A percentile compares a stretch with the other conserved stretches of the same genome.
These are phyloP conservation scores for Saturnispora silvae DNA, from an alignment of 805 yeast genomes.

Conservation along the genomic window DNA sequence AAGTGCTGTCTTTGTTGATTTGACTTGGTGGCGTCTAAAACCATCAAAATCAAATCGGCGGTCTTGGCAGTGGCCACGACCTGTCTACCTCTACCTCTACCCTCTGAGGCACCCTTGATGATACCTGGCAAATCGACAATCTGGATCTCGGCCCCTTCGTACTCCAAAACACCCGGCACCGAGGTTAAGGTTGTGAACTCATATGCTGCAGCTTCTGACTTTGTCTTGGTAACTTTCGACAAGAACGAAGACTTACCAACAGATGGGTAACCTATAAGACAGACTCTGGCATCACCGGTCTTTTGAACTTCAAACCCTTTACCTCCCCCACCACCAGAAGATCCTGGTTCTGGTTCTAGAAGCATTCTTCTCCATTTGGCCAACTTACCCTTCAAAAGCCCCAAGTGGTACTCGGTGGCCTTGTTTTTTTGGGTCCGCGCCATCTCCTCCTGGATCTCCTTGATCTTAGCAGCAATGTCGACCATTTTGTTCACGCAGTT, in stretches of 20 bases:
- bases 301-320: conserved; percentile 90
- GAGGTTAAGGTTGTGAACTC: conserved; percentile 95
- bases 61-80: conserved; percentile 95
- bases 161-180: conserved; percentile 90
- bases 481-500: conserved; percentile 18
- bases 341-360: conserved; percentile 78
- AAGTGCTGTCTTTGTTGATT: conserved; percentile 78
- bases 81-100: conserved; percentile 96
- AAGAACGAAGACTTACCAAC: conserved; percentile 93
- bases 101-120: conserved; percentile 92
- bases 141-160: conserved; percentile 95
- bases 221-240: conserved; percentile 83
- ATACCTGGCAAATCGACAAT: conserved; percentile 97
- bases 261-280: conserved; percentile 92
- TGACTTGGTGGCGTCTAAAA: conserved; percentile 90
- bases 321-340: conserved; percentile 48
- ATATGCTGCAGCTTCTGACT: conserved; percentile 89
- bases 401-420: conserved; percentile 96
- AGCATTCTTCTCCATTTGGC: conserved; percentile 89
- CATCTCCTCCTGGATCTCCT: conserved; percentile 85
- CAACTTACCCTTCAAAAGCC: conserved; percentile 85
- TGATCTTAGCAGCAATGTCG: conserved; percentile 54
- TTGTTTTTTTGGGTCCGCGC: conserved; percentile 93
- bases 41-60: conserved; percentile 86
- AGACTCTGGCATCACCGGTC: conserved; percentile 93